Base-by-base conservation (phyloP, 176 grass and related monocot genomes). In the Dendrocalamus sinicus region DNA sequence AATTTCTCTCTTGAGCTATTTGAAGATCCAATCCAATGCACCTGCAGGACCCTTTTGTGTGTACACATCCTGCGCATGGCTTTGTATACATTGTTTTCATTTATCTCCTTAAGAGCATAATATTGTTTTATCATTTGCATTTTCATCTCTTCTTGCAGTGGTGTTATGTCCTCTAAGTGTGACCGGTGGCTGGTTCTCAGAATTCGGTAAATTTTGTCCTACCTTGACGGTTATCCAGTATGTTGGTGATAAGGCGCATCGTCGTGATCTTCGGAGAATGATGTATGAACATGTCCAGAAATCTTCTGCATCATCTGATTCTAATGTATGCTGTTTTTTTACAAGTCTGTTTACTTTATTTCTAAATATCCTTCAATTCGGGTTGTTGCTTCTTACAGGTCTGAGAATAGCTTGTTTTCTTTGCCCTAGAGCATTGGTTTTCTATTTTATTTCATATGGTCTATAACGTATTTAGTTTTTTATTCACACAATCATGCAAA, bases 131-230 rank as follows among this genome's bases (percentile, higher is more conserved):
- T 14, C 39, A 30, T 79, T 77, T 89, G 82, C 51, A 45, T 89
- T 72, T 68, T 89, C 22, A 85, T 73, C 67, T 10, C 19, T 37
- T 88, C 61, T 52, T 88, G 70, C 91, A 98, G 96, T 98, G 81
- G 91, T 98, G 45, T 78, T 98, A 88, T 98, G 96, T 46, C 96
- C 95, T 70, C 80, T 98, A 26, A 95, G 96, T 10, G 93, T 98
- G 51, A 90, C 93, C 6, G 85, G 85, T 83, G 89, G 93, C 57
- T 98, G 96, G 96, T 58, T 91, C 43, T 93, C 91, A 58, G 96
- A 98, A 63, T 98, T 98, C 72, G 53, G 15, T 37, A 95, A 95
- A 77, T 95, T 98, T 62, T 95, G 91, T 60, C 86, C 93, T 9
- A 77, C 85, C 15, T 72, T 98, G 75, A 95, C 62, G 76, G 86